These are phyloP conservation scores for Penicillium subrubescens DNA, from an alignment of 495 filamentous ascomycete genomes.

Conservation along the genomic window DNA sequence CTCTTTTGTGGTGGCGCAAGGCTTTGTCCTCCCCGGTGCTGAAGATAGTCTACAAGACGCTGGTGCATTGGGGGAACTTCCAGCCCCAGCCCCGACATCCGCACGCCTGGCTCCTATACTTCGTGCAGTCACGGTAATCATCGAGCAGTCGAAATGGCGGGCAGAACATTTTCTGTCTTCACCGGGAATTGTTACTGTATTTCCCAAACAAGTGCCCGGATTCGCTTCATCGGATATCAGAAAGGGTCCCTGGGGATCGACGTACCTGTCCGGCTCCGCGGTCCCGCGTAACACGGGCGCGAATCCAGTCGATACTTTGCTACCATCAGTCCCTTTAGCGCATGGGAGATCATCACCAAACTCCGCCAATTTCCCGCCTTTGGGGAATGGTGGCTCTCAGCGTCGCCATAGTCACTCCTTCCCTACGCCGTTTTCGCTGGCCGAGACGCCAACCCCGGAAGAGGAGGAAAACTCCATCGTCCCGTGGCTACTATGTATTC, in stretches of 20 bases:
- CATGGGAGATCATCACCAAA: constrained; percentile 34
- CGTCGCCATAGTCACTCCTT: constrained; percentile 47
- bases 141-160: constrained; percentile 76
- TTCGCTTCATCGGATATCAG: constrained; percentile 48
- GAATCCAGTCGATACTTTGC: constrained; percentile 61
- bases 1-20: constrained; percentile 67
- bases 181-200: constrained; percentile 70
- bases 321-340: constrained; percentile 51
- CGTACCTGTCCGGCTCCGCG: constrained; percentile 47
- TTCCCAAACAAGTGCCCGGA: constrained; percentile 56
- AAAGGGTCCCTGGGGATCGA: constrained; percentile 47
- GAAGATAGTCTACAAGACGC: constrained; percentile 41
- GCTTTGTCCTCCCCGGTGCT: constrained; percentile 61
- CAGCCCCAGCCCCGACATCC: constrained; percentile 56
- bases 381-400: constrained; percentile 51
- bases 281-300: constrained; percentile 44
- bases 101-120: constrained; percentile 70
- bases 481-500: constrained; percentile 76
- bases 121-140: constrained; percentile 78
- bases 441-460: constrained; percentile 46
- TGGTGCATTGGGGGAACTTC: constrained; percentile 37
- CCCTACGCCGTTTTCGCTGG: constrained; percentile 36
- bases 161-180: constrained; percentile 78
- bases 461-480: constrained; percentile 79
- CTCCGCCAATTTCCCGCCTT: constrained; percentile 58